These are phyloP conservation scores for Rhizophora mangle DNA, from an alignment of 345 rosid species.

Conservation along the genomic window DNA sequence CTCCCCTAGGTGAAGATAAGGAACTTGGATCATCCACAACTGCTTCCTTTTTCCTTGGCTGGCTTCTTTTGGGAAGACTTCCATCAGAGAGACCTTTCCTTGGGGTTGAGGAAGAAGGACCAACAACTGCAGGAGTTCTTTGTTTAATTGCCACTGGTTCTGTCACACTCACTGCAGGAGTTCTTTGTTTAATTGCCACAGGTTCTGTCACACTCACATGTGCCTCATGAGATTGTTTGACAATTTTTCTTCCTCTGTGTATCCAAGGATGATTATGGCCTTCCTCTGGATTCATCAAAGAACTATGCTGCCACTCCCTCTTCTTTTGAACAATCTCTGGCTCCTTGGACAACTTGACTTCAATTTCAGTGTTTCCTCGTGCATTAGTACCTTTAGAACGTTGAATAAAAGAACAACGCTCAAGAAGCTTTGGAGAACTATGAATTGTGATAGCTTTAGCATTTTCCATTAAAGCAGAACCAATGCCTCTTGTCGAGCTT, in stretches of 20 bases:
- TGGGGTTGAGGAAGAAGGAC: slow-evolving; percentile 19
- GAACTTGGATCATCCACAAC: slow-evolving; percentile 34
- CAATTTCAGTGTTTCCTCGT: slow-evolving; percentile 16
- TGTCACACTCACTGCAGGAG: slow-evolving; percentile 1
- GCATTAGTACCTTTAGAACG: slow-evolving; percentile 15
- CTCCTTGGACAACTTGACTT: slow-evolving; percentile 30
- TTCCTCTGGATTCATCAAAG: slow-evolving; percentile 64
- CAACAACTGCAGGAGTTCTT: slow-evolving; percentile 10
- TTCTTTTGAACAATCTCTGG: slow-evolving; percentile 38
- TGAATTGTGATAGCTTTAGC: slow-evolving; percentile 5
- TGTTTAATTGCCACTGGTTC: not conserved
- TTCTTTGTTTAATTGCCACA: not conserved
- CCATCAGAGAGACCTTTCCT: slow-evolving; percentile 16
- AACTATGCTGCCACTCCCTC: slow-evolving; percentile 63
- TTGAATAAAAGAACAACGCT: slow-evolving; percentile 18
- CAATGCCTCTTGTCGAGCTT: slow-evolving; percentile 24
- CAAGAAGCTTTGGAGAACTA: slow-evolving; percentile 23
- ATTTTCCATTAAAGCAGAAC: slow-evolving; percentile 24
- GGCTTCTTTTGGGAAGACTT: slow-evolving; percentile 34
- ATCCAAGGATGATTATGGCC: slow-evolving; percentile 57
- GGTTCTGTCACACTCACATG: slow-evolving; percentile 7
- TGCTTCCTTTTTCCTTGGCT: slow-evolving; percentile 26
- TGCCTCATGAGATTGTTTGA: slow-evolving; percentile 25
- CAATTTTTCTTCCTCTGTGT: slow-evolving; percentile 26
- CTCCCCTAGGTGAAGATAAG: slow-evolving; percentile 12